Evolutionary conservation across 108 stramenopile species (phyloP), one percentile per base, ranked within the genome.

Genomic region (Cyclotella sp.): DNA sequence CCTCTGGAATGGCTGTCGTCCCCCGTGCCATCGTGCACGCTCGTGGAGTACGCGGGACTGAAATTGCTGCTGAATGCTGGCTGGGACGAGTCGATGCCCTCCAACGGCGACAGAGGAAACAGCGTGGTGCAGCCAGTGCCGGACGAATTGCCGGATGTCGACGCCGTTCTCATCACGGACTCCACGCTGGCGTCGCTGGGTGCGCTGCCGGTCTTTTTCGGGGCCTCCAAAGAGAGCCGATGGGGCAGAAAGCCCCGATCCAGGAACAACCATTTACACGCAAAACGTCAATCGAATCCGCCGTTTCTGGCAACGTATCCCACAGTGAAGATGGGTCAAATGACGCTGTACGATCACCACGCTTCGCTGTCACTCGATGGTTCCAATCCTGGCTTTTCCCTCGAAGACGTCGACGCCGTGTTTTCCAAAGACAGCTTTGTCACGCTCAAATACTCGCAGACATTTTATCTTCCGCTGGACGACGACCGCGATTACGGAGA

Each of bases 321-420:
- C 22, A 95, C 93, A 11, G 86, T 93, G 46, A 98, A 98, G 85
- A 97, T 97, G 96, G 98, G 97, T 30, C 96, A 96, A 86, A 96
- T 98, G 97, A 90, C 92, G 21, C 76, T 98, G 40, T 98, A 97
- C 73, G 98, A 98, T 78, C 88, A 93, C 49, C 96, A 96, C 72
- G 91, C 92, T 9, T 81, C 85, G 15, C 42, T 91, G 14, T 90
- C 83, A 16, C 78, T 93, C 59, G 96, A 94, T 73, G 92, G 96
- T 10, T 75, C 65, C 0, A 39, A 74, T 60, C 91, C 91, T 4
- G 85, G 92, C 11, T 97, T 85, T 61, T 82, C 93, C 7, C 81
- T 98, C 46, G 93, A 93, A 69, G 93, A 97, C 75, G 86, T 97
- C 10, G 98, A 98, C 78, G 81, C 75, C 5, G 94, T 93, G 22